Evolutionary conservation across 441 rosid species (phyloP).

Genomic region (Macaranga tanarius): DNA sequence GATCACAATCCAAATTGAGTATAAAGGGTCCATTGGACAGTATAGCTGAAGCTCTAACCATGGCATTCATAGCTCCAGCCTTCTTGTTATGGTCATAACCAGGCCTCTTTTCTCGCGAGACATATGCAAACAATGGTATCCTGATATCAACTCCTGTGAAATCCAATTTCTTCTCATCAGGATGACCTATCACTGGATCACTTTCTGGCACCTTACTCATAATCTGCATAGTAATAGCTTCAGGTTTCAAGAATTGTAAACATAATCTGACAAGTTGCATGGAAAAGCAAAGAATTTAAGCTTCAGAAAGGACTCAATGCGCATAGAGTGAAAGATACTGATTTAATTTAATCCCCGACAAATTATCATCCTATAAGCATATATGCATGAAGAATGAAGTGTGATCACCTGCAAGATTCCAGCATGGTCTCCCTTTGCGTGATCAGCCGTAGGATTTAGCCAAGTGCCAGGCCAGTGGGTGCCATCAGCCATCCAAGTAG

Average conservation of each 20-base stretch:
- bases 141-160: conserved; percentile 76
- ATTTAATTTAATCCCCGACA: no score
- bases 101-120: conserved; percentile 83
- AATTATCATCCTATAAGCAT: no score
- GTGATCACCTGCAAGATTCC: conserved; percentile 69
- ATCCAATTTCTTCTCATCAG: conserved; percentile 58
- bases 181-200: conserved; percentile 67
- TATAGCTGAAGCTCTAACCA: conserved; percentile 90
- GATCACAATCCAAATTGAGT: conserved; percentile 87
- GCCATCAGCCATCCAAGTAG: conserved; percentile 98
- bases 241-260: conserved; percentile 9
- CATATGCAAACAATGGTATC: conserved; percentile 78
- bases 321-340: not conserved
- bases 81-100: conserved; percentile 92
- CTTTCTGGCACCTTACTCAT: conserved; percentile 81
- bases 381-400: not conserved
- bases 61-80: conserved; percentile 93
- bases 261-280: not conserved
- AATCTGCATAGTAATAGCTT: conserved; percentile 39
- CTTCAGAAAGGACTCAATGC: not conserved
- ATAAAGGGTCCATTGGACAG: conserved; percentile 86
- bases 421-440: conserved; percentile 82
- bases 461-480: conserved; percentile 97
- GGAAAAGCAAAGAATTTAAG: not conserved
- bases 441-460: conserved; percentile 59